Base-by-base conservation (phyloP, 805 yeast genomes). In the Cyberlindnera mycetangii region DNA sequence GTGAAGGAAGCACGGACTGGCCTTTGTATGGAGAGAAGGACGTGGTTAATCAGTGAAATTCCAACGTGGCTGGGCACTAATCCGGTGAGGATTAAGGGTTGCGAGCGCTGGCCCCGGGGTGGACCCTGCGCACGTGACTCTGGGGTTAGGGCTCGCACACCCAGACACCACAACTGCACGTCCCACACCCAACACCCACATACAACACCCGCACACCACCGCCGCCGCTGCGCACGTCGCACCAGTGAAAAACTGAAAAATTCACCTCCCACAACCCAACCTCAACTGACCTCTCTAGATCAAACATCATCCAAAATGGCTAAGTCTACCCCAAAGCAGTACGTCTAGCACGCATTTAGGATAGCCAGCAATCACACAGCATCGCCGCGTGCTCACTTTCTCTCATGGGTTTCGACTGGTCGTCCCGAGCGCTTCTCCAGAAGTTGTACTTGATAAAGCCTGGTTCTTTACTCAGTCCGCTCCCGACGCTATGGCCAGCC, bases 241-340 rank as follows among this genome's bases (percentile, higher is more conserved):
- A 35, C 21, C 18, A 10, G 3, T 24, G 12, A 32, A 44, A 44
- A 44, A 39, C 28, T 39, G 44, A 44, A 44, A 44, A 44, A 36
- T 44, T 44, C 47, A 44, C 20, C 30, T 8, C 16, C 22, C 15
- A 3, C 16, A 14, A 15, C 32, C 15, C 32, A 25, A 15, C 20
- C 5, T n/a, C 37, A 19, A 16, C 4, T 15, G 5, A 18, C 6
- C 8, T 11, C 6, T 22, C 11, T 7, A 5, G 4, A 7, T 22
- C 18, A 24, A 34, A 20, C 15, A 35, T 19, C 38, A 35, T 19
- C 38, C 38, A 42, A 51, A 55, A 57, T 56, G 60, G 61, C 63
- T 49, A 58, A 55, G 51, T 30, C 55, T 41, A 58, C 62, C 40
- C 61, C 62, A 57, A 58, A 58, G 55, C 60, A 59, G 63, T 59